Evolutionary conservation across 75 land plant species (phyloP).

Genomic region (Ceratopteris richardii): DNA sequence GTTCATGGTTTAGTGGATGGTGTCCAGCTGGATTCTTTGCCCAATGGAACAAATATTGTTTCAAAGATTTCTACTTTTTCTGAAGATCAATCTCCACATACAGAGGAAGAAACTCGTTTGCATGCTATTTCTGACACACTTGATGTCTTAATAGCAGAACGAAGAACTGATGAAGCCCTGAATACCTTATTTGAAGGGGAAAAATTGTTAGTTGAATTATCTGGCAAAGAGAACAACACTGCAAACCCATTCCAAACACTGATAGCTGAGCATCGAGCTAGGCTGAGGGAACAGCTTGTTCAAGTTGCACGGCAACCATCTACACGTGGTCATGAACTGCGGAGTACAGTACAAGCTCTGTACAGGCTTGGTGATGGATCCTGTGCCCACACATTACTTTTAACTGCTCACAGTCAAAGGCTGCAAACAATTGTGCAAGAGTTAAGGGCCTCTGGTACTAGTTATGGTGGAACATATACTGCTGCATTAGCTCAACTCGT

Average conservation of each 20-base stretch:
- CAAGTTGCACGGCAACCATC: constrained; percentile 45
- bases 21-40: constrained; percentile 11
- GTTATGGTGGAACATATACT: constrained; percentile 22
- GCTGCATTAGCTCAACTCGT: constrained; percentile 40
- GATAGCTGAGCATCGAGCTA: constrained; percentile 28
- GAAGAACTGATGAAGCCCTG: constrained; percentile 43
- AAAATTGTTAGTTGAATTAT: constrained; percentile 14
- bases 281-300: constrained; percentile 33
- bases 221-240: too few species aligned
- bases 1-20: constrained; percentile 29
- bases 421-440: constrained; percentile 21
- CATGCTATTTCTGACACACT: constrained; percentile 27
- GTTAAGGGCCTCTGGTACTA: constrained; percentile 27
- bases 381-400: constrained; percentile 39
- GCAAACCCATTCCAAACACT: constrained; percentile 7
- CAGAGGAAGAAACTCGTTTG: constrained; percentile 23
- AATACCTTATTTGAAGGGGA: constrained; percentile 16
- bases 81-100: constrained; percentile 16
- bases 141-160: constrained; percentile 46
- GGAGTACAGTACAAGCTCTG: constrained; percentile 36
- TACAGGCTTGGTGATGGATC: constrained; percentile 44
- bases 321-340: constrained; percentile 40
- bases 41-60: constrained; percentile 24
- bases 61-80: constrained; percentile 7
- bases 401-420: constrained; percentile 36